Base-by-base conservation (phyloP, 2,329 filamentous ascomycete species). In the Colletotrichum gloeosporioides region DNA sequence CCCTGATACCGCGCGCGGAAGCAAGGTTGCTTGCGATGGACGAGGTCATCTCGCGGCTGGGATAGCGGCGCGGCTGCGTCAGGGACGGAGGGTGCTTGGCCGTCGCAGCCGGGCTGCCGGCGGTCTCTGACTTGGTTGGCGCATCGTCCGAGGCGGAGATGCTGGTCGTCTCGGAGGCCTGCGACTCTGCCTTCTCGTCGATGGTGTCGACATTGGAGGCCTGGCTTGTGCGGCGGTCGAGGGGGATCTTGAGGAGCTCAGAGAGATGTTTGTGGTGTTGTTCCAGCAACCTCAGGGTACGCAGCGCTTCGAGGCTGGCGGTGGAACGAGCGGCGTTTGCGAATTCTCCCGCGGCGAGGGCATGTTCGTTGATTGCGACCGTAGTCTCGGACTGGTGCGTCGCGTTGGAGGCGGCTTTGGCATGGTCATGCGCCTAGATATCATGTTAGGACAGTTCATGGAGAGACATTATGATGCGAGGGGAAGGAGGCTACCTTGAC, bases 1-100 rank as follows among this genome's bases (percentile, higher is more conserved):
- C 89, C 27, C 90, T 89, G 79, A 98, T 98, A 22, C 96, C 96
- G 78, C 96, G 90, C 36, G 95, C 95, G 16, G 95, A 95, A 16
- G 96, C 96, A 59, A 98, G 87, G 81, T 98, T 98, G 85, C 92
- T 98, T 31, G 95, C 95, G 77, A 98, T 98, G 2, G 95, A 98
- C 1, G 95, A 95, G 4, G 93, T 92, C 75, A 93, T 87, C 74
- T 96, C 94, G 73, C 95, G 92, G 31, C 91, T 88, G 83, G 92
- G 82, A 87, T 89, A 88, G 36, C 88, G 87, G 13, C 87, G 88
- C 76, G 88, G 87, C 36, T 87, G 88, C 12, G 84, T 75, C 25
- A 87, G 83, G 8, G 84, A 68, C 6, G 79, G 59, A 22, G 81
- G 49, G 8, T 80, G 77, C 53, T 79, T 80, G 18, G 81, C 78